Evolutionary conservation across 2,329 filamentous ascomycete genomes (phyloP), one percentile per base, ranked within the genome.

Genomic region (Fusarium liriodendri): DNA sequence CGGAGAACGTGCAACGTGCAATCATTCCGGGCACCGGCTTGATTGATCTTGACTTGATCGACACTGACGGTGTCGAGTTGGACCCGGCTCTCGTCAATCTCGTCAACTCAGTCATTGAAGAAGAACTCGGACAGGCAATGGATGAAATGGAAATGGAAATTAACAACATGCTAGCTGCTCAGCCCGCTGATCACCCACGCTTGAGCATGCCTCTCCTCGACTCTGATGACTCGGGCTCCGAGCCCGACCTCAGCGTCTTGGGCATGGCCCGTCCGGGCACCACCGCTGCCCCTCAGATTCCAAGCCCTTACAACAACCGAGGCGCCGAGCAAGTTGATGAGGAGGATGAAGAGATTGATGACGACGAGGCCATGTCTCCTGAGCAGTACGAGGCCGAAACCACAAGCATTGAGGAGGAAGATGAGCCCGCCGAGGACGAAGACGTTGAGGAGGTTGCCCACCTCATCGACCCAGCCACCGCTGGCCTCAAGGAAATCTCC

Each of bases 401-500:
- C 33, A 78, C 74, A 4, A 80, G 79, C 62, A 67, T 80, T 18
- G 79, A 78, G 11, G 82, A 82, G 3, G 80, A 80, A 1, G 81
- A 82, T 2, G 82, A 83, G 5, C 83, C 82, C 8, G 83, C 79
- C n/a, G 77, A 81, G 0, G 80, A 80, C 25, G 65, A 64, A 6
- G 72, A 75, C 4, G 80, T 78, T 20, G 62, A 64, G 6, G 72
- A 73, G 13, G 80, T 78, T 20, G 73, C 79, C 6, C 78, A 80
- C 1, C 89, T 91, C 62, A 86, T 91, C 65, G 85, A 90, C 16
- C 83, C 86, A 20, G 87, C 87, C 20, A 80, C 87, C 13, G 87
- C 81, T 66, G 83, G 91, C 50, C 85, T 96, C 71, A 95, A 95
- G 81, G 94, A 97, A 80, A 96, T 97, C 80, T 94, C 93, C 77